Conservation (phyloP, 192 early-diverging fungal species). For the Coemansia sp. region DNA sequence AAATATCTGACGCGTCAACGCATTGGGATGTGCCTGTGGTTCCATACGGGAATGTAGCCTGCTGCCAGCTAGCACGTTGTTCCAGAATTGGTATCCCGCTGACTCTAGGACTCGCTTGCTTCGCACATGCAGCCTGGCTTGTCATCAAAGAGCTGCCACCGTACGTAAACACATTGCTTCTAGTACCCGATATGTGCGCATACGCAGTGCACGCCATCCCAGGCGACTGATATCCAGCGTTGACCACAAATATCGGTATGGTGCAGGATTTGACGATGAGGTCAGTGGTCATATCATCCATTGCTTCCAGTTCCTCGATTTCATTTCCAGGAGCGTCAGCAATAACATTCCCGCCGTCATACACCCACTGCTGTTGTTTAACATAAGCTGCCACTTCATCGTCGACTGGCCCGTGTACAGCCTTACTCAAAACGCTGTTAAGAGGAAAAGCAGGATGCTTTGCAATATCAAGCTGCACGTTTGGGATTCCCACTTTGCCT, state of each 20-base stretch:
- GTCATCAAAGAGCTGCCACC: background rate
- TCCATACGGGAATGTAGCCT: background rate
- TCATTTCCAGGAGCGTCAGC: background rate
- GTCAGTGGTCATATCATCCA: background rate
- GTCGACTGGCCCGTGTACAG: background rate
- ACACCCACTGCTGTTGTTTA: background rate
- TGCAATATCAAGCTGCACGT: background rate
- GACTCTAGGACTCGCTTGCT: background rate
- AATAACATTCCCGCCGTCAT: background rate
- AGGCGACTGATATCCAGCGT: slow-evolving; percentile 1
- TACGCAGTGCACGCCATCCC: background rate
- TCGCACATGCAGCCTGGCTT: background rate
- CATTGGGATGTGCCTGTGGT: background rate
- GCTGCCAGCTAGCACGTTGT: background rate
- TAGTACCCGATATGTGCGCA: background rate
- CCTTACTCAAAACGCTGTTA: background rate
- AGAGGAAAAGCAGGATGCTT: background rate
- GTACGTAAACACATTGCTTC: background rate
- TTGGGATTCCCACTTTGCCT: background rate
- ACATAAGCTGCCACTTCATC: background rate
- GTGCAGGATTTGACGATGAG: background rate
- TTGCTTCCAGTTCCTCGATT: background rate
- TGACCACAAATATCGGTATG: background rate
- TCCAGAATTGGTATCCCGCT: background rate
- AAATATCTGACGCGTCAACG: background rate